Base-by-base conservation (phyloP, 1,284 basidiomycete species). In the Naganishia albida region DNA sequence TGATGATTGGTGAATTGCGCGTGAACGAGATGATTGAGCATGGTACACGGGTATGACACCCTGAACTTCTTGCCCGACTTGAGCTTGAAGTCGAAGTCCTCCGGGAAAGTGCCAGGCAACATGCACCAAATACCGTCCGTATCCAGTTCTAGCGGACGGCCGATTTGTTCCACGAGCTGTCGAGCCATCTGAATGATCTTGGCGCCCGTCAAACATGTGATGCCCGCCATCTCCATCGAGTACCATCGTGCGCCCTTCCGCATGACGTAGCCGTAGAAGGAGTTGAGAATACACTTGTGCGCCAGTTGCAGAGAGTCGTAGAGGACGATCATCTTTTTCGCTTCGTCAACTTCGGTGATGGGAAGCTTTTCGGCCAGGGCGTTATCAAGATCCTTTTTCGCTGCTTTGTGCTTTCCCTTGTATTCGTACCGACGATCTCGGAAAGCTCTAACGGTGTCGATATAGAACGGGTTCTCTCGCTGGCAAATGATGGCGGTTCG, bases 91-190 rank as follows among this genome's bases (percentile, higher is more conserved):
- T 87, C 89, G 85, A 98, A 99, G 80, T 98, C 92, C 79, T 99
- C 96, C 1, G 96, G 96, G 78, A 99, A 99, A 13, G 92, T 86
- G 10, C 93, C 93, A 7, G 96, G 96, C 26, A 99, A 86, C 96
- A 99, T 99, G 79, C 96, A 99, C 96, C 96, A 99, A 72, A 99
- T 99, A 72, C 96, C 96, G 78, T 99, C 96, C 15, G 96, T 99
- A 78, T 99, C 96, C 70, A 99, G 82, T 76, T 99, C 96, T 62
- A 99, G 86, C 0, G 96, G 96, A 20, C 96, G 87, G 1, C 96
- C 96, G 64, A 99, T 93, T 76, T 96, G 91, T 73, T 99, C 96
- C 28, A 99, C 96, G 16, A 96, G 83, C 69, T 95, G 90, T 43
- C 96, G 87, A n/a, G 96, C 96, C 93, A 99, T 95, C 78, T 99